phyloP scores from a whole-genome alignment of 208 protist genomes.

The Trypanosoma cruzi region DNA sequence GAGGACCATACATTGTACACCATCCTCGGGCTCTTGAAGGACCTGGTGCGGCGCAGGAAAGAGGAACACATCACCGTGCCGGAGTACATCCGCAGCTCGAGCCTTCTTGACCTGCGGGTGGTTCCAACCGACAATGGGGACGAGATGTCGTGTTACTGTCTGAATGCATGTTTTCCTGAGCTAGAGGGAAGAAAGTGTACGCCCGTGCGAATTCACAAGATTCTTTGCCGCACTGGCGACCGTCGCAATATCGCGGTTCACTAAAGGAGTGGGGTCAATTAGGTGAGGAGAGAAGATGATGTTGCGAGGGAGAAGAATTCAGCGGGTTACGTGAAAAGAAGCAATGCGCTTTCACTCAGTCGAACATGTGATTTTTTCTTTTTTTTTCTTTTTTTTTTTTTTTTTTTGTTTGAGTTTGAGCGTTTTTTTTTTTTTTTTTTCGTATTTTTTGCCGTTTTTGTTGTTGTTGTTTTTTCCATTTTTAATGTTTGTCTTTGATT shows the following conservation, averaged over 20 bases:
- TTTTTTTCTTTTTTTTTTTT: conserved; percentile 21
- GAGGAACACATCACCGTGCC: conserved; percentile 59
- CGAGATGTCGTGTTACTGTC: conserved; percentile 74
- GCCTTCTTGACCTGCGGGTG: conserved; percentile 34
- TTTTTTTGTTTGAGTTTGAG: conserved; percentile 12
- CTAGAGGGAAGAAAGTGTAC: neutral
- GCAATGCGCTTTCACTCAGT: neutral
- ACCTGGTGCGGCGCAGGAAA: conserved; percentile 57
- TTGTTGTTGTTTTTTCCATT: conserved; percentile 11
- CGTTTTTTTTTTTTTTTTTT: conserved; percentile 29
- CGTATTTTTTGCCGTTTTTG: conserved; percentile 2
- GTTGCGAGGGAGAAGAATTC: neutral
- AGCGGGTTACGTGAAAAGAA: neutral
- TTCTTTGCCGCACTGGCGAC: neutral
- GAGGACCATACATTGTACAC: conserved; percentile 79
- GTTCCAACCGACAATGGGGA: conserved; percentile 74
- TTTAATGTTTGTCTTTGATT: conserved; percentile 18
- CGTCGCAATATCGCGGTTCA: conserved; percentile 21
- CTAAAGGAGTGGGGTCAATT: neutral
- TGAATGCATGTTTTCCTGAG: conserved; percentile 22
- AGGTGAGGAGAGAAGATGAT: no score
- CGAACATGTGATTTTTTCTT: conserved; percentile 23
- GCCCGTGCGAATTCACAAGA: neutral
- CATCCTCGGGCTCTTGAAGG: conserved; percentile 63
- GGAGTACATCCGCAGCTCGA: conserved; percentile 68